Base-by-base conservation (phyloP, 1,284 basidiomycete genomes). In the Xerocomus nothofagi region DNA sequence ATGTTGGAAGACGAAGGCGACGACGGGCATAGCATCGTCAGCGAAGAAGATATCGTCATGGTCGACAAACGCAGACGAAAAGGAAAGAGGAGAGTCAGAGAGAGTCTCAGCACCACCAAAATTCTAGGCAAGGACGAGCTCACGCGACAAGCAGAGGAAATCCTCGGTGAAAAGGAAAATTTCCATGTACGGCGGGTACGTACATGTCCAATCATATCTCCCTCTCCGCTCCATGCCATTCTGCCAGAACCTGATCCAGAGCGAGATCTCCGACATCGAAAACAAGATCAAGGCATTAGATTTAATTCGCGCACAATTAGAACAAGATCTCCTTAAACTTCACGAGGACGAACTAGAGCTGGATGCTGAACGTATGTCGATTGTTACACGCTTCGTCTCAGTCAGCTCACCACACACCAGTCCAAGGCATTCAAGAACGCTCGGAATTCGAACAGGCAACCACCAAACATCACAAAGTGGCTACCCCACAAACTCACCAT, bases 321-420 rank as follows among this genome's bases (percentile, higher is more conserved):
- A 95, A 65, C 78, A 86, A 40, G 88, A 93, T 63, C 76, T 99
- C 21, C 71, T 99, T 32, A 88, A 82, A 60, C 69, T 98, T 46
- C 91, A 95, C 53, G 97, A 99, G 65, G 95, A 98, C 58, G 94
- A 98, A 60, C 75, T 99, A 27, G 96, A 98, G 66, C 74, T 99
- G 27, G 91, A 97, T 62, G 96, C 98, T 58, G 96, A 98, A 72
- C 71, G 91, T 93, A 62, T 60, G 87, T 75, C 27, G 11, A 0
- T 26, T n/a, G 43, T 27, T 18, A 54, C 44, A 39, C 31, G 32
- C 30, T 12, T 44, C 26, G 32, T 27, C 15, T 33, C 49, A 42
- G 7, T 40, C 18, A 11, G 38, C 40, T 60, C 40, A 57, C 46
- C 30, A 34, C 36, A 40, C 50, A 42, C 24, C 59, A 93, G 91